These are phyloP conservation scores for Vitis riparia DNA, from an alignment of 164 flowering plant genomes.

Conservation along the genomic window DNA sequence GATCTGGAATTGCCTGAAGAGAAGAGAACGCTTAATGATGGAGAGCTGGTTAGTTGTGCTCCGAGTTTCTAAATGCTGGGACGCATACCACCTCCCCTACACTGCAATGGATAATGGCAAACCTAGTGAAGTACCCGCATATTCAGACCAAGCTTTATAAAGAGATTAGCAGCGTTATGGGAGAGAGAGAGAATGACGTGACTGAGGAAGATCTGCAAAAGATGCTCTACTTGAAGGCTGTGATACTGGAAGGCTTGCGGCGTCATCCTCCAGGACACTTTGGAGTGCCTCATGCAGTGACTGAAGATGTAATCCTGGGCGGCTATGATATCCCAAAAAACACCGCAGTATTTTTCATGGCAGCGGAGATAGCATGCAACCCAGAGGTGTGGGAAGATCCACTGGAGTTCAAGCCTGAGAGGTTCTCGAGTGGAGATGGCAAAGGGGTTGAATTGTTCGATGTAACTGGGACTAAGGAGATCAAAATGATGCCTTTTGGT, in stretches of 20 bases:
- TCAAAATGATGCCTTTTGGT: conserved; percentile 64
- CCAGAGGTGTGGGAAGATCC: conserved; percentile 38
- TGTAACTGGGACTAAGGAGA: conserved; percentile 38
- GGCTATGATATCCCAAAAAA: conserved; percentile 34
- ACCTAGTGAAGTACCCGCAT: conserved; percentile 24
- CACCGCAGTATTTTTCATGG: conserved; percentile 28
- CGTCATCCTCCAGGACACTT: conserved; percentile 41
- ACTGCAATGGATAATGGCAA: conserved; percentile 35
- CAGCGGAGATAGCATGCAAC: conserved; percentile 36
- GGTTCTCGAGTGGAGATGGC: conserved; percentile 23
- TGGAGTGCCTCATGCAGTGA: conserved; percentile 34
- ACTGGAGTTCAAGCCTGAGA: conserved; percentile 41
- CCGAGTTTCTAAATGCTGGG: conserved; percentile 39
- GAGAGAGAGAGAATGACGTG: conserved; percentile 9
- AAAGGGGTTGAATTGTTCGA: conserved; percentile 18
- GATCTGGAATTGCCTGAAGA: conserved; percentile 29
- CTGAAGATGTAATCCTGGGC: conserved; percentile 22
- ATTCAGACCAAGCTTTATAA: conserved; percentile 27
- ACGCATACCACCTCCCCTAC: conserved; percentile 34
- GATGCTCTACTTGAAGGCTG: conserved; percentile 36
- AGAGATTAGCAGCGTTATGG: conserved; percentile 25
- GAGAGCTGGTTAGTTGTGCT: conserved; percentile 36
- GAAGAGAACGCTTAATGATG: conserved; percentile 29
- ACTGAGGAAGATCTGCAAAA: conserved; percentile 31
- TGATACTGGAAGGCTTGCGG: conserved; percentile 37